These are phyloP conservation scores for Hericium coralloides DNA, from an alignment of 768 basidiomycete species.

Conservation along the genomic window DNA sequence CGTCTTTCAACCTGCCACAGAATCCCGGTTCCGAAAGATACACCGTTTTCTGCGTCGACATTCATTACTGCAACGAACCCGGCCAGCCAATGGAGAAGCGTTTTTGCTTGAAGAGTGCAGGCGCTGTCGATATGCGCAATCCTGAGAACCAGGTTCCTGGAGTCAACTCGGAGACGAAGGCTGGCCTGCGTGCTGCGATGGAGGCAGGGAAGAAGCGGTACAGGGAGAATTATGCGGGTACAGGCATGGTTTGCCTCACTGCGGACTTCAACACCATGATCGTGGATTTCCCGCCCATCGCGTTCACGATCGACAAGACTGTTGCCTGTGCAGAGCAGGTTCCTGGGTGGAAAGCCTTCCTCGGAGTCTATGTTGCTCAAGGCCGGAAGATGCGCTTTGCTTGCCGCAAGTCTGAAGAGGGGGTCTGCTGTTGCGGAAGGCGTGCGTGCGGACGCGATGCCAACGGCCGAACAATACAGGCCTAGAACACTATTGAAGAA, in stretches of 20 bases:
- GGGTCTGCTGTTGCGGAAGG: constrained; percentile 2
- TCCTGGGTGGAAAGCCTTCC: not conserved
- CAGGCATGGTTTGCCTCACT: not conserved
- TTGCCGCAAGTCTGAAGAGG: not conserved
- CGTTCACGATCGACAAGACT: constrained; percentile 1
- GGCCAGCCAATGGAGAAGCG: not conserved
- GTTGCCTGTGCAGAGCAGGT: not conserved
- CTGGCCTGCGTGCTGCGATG: not conserved
- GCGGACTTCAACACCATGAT: not conserved
- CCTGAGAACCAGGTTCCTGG: not conserved
- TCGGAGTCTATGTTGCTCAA: not conserved
- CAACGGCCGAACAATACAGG: no score
- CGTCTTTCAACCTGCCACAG: not conserved
- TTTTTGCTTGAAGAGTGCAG: not conserved
- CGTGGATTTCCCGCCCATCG: not conserved
- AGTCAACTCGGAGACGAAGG: not conserved
- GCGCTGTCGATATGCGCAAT: not conserved
- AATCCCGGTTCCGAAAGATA: not conserved
- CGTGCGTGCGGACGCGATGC: no score
- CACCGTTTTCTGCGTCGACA: not conserved
- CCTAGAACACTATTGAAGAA: no score
- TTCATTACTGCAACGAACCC: not conserved
- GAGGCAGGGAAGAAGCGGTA: constrained; percentile 1
- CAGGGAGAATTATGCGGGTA: not conserved
- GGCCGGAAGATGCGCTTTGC: constrained; percentile 2